Base-by-base conservation (phyloP, 495 filamentous ascomycete species). In the Aspergillus sclerotiicarbonarius region DNA sequence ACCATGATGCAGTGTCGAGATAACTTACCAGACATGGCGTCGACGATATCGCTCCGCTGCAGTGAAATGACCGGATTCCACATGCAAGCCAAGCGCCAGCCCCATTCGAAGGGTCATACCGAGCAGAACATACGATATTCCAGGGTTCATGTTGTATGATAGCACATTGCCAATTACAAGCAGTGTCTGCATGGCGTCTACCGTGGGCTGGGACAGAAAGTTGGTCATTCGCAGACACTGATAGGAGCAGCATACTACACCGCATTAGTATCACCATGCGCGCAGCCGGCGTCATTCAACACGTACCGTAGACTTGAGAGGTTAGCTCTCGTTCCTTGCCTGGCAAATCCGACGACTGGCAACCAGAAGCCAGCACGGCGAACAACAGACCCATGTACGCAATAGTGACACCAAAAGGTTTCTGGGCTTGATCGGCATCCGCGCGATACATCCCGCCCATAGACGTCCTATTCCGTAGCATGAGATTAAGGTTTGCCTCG, bases 351-450 rank as follows among this genome's bases (percentile, higher is more conserved):
- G 89, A 88, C 52, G 87, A 91, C 67, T 94, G 90, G n/a, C 86
- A 89, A 15, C 89, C 89, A 31, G 89, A 90, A 0, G 89, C 90
- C 25, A 94, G 77, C 0, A 90, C 85, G 5, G 88, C 88, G 69
- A 93, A 93, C 7, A 93, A 73, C 21, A 92, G 78, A 9, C 88
- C 87, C 8, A 92, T 64, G 66, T 78, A 85, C 1, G 79, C 85
- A 72, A 92, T 65, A 72, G 84, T 68, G 71, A 87, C 62, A 64
- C 90, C 72, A 80, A 86, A 71, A 71, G 81, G 74, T 18, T 55
- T 65, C 53, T 72, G 69, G 19, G 62, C 69, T 32, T 72, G 64
- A 18, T 75, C 66, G 13, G 56, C 54, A 58, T 77, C 73, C 29
- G 70, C 65, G 29, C 67, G 57, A 47, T 77, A 74, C 8, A 72